Conservation (phyloP, 345 rosid genomes). For the Aurinia saxatilis region DNA sequence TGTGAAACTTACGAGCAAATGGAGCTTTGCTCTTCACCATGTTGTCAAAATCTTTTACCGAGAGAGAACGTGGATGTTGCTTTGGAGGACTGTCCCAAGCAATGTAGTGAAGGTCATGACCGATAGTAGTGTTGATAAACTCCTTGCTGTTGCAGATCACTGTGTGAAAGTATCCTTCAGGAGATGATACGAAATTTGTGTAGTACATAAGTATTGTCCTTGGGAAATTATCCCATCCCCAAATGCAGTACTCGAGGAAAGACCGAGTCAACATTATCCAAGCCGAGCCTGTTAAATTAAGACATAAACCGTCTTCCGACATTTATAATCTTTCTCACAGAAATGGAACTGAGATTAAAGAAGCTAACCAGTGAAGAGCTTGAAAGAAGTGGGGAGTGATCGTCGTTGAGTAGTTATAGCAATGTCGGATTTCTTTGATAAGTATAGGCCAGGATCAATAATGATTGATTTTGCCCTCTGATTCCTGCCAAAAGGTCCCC, state of each 20-base stretch:
- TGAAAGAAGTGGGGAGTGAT: slow-evolving; percentile 79
- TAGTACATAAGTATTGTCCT: slow-evolving; percentile 80
- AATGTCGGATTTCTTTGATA: slow-evolving; percentile 76
- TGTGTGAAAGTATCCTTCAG: slow-evolving; percentile 97
- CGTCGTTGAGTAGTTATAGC: slow-evolving; percentile 81
- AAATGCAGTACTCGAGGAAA: slow-evolving; percentile 74
- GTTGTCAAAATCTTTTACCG: slow-evolving; percentile 59
- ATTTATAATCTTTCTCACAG: neutral
- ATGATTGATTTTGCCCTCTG: slow-evolving; percentile 77
- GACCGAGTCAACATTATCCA: slow-evolving; percentile 70
- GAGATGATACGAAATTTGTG: slow-evolving; percentile 77
- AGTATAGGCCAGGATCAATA: slow-evolving; percentile 86
- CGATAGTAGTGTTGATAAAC: slow-evolving; percentile 50
- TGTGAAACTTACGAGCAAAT: slow-evolving; percentile 80
- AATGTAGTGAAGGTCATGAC: slow-evolving; percentile 91
- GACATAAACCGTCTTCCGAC: neutral
- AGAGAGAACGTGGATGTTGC: slow-evolving; percentile 72
- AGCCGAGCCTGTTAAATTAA: slow-evolving; percentile 61
- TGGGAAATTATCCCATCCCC: slow-evolving; percentile 91
- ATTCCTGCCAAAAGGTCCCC: slow-evolving; percentile 42
- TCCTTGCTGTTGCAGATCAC: slow-evolving; percentile 68
- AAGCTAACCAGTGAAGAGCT: slow-evolving; percentile 69
- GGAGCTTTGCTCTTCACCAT: slow-evolving; percentile 84
- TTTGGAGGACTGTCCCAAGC: slow-evolving; percentile 97
- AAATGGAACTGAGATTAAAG: neutral